Evolutionary conservation across 2,329 filamentous ascomycete genomes (phyloP), one percentile per base, ranked within the genome.

Genomic region (Aureobasidium mangrovei): DNA sequence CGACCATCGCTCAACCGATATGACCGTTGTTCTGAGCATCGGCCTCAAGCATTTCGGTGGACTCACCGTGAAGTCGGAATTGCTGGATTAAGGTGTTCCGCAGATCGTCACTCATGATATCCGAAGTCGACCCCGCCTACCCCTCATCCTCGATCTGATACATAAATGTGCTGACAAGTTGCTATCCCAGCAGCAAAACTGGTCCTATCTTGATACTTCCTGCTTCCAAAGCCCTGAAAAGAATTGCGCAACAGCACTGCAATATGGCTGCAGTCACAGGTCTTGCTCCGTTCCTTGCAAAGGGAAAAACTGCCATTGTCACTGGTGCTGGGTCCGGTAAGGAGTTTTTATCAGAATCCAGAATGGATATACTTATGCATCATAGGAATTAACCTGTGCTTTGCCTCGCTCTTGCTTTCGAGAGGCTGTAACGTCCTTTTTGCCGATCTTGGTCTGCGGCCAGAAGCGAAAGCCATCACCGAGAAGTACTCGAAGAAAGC

Each of bases 341-440:
- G 61, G 46, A 31, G 1, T 28, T 18, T 24, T 43, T 8, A 24
- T 28, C 36, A 35, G 43, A 32, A 46, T 44, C 46, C 8, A 43
- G 36, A 10, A 10, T 27, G 18, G n/a, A 7, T 24, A 3, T 55
- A 31, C 38, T 55, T 47, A 40, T 57, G 18, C 1, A 3, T 9
- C 8, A 28, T 7, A 76, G 74, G 74, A 12, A 77, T 77, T 59
- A 74, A 73, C 60, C 67, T 69, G 58, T 68, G 60, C 59, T 77
- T 77, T 59, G 70, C 74, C 9, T 61, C 65, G 18, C 63, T 75
- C 1, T 70, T 77, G 10, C 70, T 77, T 24, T 64, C 66, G 0
- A 61, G 63, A 8, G 69, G 70, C 56, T 77, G 74, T 66, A 75
- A 71, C 55, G 74, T 77, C 42, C 63, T 78, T 39, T 65, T 77